Evolutionary conservation across 768 basidiomycete genomes (phyloP), one percentile per base, ranked within the genome.

Genomic region (Chiua virens): DNA sequence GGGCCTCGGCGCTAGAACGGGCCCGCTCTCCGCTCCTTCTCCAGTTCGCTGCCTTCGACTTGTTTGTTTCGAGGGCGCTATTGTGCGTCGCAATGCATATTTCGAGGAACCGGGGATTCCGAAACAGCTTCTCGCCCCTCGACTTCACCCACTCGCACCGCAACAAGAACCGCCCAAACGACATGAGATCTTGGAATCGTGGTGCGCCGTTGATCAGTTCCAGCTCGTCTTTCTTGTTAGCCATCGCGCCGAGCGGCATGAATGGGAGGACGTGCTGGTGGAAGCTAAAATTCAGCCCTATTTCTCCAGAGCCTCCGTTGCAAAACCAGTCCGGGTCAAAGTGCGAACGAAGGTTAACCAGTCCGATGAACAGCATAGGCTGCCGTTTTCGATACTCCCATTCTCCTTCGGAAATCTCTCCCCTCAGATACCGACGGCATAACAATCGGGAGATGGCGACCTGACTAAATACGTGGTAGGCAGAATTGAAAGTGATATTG

Each of bases 361-460:
- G 79, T 5, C 80, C 80, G 7, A 64, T 69, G 15, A 71, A 75
- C 39, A 71, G 66, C 74, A 79, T 81, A 2, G 80, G 79, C 54
- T 83, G 72, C 47, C 64, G 70, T 50, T 70, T 75, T 27, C 81
- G 67, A 42, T 72, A 75, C 40, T 75, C 70, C 82, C 82, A 83
- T 59, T 85, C 81, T 13, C 71, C 71, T 37, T 72, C 60, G 11
- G 61, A 57, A 32, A 85, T 76, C n/a, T 78, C 67, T 0, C 80
- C 80, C 11, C 66, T 66, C 27, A 76, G 58, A 48, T 75, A 78
- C 44, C 66, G 70, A 35, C 72, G 70, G 45, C 76, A 74, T 7
- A 83, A 66, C 7, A 82, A 50, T 5, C 82, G 79, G 18, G 81
- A 65, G 17, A 78, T 54, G 1, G 76, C 80, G 5, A 81, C 65